Evolutionary conservation across 2,329 filamentous ascomycete species (phyloP), one percentile per base, ranked within the genome.

Genomic region (Cladophialophora psammophila): DNA sequence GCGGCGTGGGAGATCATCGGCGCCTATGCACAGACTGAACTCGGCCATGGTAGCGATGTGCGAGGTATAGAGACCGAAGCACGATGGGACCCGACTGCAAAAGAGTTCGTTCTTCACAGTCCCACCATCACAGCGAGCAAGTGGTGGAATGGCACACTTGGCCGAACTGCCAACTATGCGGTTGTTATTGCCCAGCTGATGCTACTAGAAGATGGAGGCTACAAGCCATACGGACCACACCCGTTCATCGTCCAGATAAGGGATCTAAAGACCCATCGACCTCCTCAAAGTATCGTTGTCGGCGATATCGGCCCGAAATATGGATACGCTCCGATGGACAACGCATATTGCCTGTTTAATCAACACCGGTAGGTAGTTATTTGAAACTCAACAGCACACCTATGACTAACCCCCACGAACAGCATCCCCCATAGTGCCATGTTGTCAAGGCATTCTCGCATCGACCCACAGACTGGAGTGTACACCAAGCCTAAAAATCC

Each of bases 261-360:
- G 56, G 79, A 84, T 67, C 74, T 78, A 70, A 77, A 80, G 64
- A 83, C 81, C 2, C 81, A 84, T 65, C 75, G 79, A 65, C 80
- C 83, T 13, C 71, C 84, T 3, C 67, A 77, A 2, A 81, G 82
- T 1, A 82, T 85, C 63, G 78, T 80, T 4, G 80, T 85, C 12
- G 83, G 83, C 18, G 83, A 85, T 65, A 84, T 85, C 69, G 83
- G 83, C 1, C 81, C 83, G 20, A 85, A 85, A 65, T 84, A 85
- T 69, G 83, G 82, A 4, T 85, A 85, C 69, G 78, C 81, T 31
- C 78, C 78, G 3, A 83, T 83, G 82, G 82, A 85, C 64, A 84
- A 85, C 64, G 82, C 80, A 0, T 85, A 85, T 72, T 82, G 84
- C 80, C 77, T 85, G 3, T 85, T 85, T 73, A 74, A 84, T 64